phyloP scores from a whole-genome alignment of 768 basidiomycete species.

The Trametes meyenii region DNA sequence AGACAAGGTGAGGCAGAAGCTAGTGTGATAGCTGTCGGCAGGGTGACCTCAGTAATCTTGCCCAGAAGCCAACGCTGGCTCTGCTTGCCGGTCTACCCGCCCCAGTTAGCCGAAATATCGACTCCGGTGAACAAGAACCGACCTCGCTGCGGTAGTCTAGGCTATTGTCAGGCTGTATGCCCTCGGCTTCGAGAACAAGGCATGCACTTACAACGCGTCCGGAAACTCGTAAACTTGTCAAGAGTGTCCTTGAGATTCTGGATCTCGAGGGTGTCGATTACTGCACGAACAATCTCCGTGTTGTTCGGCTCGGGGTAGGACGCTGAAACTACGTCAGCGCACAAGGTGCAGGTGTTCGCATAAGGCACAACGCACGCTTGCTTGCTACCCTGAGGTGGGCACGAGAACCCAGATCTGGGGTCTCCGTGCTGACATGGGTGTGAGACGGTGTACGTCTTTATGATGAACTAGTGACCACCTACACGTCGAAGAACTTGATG shows the following conservation, averaged over 20 bases:
- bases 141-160: slow-evolving; percentile 79
- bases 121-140: slow-evolving; percentile 6
- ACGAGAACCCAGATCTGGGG: slow-evolving; percentile 57
- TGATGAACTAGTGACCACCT: slow-evolving; percentile 18
- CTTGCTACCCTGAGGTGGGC: slow-evolving; percentile 40
- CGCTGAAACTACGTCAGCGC: slow-evolving; percentile 38
- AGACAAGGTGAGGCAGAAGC: slow-evolving; percentile 10
- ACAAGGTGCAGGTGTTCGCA: slow-evolving; percentile 19
- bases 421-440: slow-evolving; percentile 63
- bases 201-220: slow-evolving; percentile 62
- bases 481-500: slow-evolving; percentile 88
- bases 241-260: slow-evolving; percentile 67
- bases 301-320: slow-evolving; percentile 62
- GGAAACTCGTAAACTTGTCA: slow-evolving; percentile 67
- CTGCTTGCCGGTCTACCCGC: slow-evolving; percentile 65
- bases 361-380: slow-evolving; percentile 41
- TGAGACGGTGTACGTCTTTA: slow-evolving; percentile 7
- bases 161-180: slow-evolving; percentile 10
- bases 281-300: slow-evolving; percentile 57
- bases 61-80: slow-evolving; percentile 79
- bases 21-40: slow-evolving; percentile 4
- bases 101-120: neutral
- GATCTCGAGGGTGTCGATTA: slow-evolving; percentile 68
- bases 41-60: slow-evolving; percentile 61
- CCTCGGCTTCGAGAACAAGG: slow-evolving; percentile 6